Conservation (phyloP, 2,329 filamentous ascomycete species). For the Ramichloridium luteum region DNA sequence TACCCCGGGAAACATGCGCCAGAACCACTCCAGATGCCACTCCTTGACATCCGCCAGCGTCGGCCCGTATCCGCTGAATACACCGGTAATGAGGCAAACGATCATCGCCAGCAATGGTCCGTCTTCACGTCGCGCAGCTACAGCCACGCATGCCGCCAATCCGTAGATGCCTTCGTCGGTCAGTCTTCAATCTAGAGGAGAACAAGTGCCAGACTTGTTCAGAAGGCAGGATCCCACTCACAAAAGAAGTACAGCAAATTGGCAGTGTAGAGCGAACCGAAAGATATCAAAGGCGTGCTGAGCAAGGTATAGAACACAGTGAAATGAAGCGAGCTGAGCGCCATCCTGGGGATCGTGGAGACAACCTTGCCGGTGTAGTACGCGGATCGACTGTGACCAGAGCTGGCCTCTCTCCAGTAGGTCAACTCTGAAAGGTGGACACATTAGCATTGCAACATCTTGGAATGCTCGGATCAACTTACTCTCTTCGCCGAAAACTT, state of each 20-base stretch:
- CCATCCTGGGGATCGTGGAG: conserved; percentile 40
- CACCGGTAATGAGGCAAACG: conserved; percentile 41
- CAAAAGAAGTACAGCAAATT: conserved; percentile 47
- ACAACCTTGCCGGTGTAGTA: conserved; percentile 47
- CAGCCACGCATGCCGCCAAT: conserved; percentile 39
- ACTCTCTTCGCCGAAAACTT: conserved; percentile 46
- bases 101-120: conserved; percentile 46
- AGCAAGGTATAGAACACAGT: conserved; percentile 40
- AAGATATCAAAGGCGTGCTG: conserved; percentile 39
- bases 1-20: conserved; percentile 42
- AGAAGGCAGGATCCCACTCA: no score
- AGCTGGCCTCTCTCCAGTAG: conserved; percentile 43
- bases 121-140: conserved; percentile 44
- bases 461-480: no score
- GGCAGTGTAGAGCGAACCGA: conserved; percentile 35
- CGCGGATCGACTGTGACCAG: conserved; percentile 43
- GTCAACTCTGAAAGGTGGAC: no score
- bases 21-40: conserved; percentile 45
- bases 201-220: no score
- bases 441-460: no score
- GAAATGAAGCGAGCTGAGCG: conserved; percentile 43
- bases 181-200: no score
- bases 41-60: conserved; percentile 35
- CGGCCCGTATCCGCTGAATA: conserved; percentile 43
- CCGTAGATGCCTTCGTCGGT: conserved; percentile 50